phyloP scores from a whole-genome alignment of 257 asterid species.

The Salvia hispanica region DNA sequence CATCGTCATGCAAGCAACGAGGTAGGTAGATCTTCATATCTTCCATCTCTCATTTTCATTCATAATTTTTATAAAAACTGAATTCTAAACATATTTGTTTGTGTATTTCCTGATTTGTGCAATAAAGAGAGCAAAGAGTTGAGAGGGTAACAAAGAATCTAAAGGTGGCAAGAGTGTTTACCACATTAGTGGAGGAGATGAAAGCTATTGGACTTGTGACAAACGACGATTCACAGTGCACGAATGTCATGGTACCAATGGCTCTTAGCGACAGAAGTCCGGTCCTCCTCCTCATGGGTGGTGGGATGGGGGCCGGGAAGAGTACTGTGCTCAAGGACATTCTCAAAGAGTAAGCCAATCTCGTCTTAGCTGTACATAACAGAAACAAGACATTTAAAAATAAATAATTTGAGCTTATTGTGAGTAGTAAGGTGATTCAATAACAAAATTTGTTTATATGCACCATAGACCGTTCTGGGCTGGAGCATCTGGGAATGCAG shows the following conservation, averaged over 20 bases:
- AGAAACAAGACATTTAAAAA: not conserved
- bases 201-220: slow-evolving; percentile 86
- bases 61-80: too few species aligned
- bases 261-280: slow-evolving; percentile 93
- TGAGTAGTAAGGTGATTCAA: not conserved
- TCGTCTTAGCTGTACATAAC: not conserved
- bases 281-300: slow-evolving; percentile 94
- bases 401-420: not conserved
- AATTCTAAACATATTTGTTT: too few species aligned
- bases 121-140: slow-evolving; percentile 81
- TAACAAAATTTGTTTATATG: slow-evolving; percentile 2
- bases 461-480: slow-evolving; percentile 82
- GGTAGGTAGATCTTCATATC: slow-evolving; percentile 44
- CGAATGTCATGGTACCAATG: slow-evolving; percentile 97
- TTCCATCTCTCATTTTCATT: too few species aligned
- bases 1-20: slow-evolving; percentile 91
- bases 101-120: not conserved
- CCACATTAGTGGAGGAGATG: slow-evolving; percentile 96
- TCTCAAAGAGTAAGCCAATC: slow-evolving; percentile 74
- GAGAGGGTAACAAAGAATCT: slow-evolving; percentile 93
- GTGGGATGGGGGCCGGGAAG: slow-evolving; percentile 98
- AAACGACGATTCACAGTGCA: slow-evolving; percentile 82
- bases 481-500: slow-evolving; percentile 84
- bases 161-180: slow-evolving; percentile 90
- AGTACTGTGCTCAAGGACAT: slow-evolving; percentile 92